Evolutionary conservation across 208 protist genomes (phyloP), one percentile per base, ranked within the genome.

Genomic region (Acanthamoeba culbertsoni): DNA sequence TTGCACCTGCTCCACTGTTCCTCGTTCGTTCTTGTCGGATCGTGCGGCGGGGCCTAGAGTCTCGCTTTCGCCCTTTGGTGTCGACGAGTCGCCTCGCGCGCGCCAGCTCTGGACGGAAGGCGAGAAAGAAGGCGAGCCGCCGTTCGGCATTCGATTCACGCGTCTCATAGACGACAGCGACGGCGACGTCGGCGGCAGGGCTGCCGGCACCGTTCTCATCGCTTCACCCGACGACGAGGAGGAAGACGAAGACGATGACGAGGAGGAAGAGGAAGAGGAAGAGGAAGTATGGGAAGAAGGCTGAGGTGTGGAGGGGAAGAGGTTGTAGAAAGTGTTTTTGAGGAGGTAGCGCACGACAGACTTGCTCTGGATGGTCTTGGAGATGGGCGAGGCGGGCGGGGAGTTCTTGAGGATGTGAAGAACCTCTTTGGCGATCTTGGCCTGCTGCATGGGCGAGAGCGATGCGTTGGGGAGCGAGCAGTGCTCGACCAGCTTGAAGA

Each of bases 281-380:
- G 68, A 79, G 0, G 68, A 79, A 16, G 51, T 59, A 59, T 14
- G 23, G 23, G 68, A 79, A 6, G 68, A 51, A 20, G 68, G 40
- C 16, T 33, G 33, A n/a, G 68, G 68, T 28, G 20, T 28, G 23
- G 35, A 51, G n/a, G 68, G 68, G 68, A 68, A 89, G 55, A 89
- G 55, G 35, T 89, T 89, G 79, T 35, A 89, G 51, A 89, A 89
- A 26, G 79, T 48, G 51, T 89, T 89, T n/a, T 63, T 59, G 79
- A 89, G 79, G 51, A 89, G 51, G 28, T 89, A 89, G 20, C 79
- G 79, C 46, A 89, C 79, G 46, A 89, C 46, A 4, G 79, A 89
- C 79, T 89, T 89, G 79, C 46, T 63, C 55, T 89, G 79, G 51
- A 89, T 57, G 35, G 79, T 89, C 79, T 89, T 89, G 46, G 79